Evolutionary conservation across 2,329 filamentous ascomycete genomes (phyloP), one percentile per base, ranked within the genome.

Genomic region (Pseudogymnoascus sp.): DNA sequence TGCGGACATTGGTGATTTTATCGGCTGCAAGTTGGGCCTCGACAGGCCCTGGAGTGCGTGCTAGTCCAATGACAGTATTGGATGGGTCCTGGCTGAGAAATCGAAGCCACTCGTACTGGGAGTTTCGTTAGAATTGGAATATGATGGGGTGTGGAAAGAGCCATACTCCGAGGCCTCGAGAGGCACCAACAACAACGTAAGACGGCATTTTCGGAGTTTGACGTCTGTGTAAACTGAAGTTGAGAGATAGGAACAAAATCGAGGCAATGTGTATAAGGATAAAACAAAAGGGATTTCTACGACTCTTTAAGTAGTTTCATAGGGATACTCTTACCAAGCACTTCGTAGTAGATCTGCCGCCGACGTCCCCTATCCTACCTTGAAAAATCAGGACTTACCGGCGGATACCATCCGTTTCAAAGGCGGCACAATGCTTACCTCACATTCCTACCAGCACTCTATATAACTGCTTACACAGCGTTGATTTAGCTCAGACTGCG

Each of bases 41-140:
- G 2, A 79, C 78, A 0, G 71, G 69, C 1, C 69, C 65, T 65
- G 80, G 81, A 70, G 82, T 69, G 18, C 81, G 79, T 18, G 79
- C 80, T 0, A 82, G 69, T 3, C 80, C 80, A 59, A 83, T 70
- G 55, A 83, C 75, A 0, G 70, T 71, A 66, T 81, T 81, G n/a
- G 67, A 61, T 2, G 76, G 69, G 64, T 81, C 71, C 18, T 69
- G 67, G 0, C 81, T 81, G 3, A 82, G 65, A 28, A 79, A 73
- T n/a, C 70, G 71, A 28, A 84, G 64, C 68, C 83, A 80, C 64
- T 77, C 81, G 60, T 76, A 82, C 81, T 83, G 38, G 5, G 49
- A 33, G 49, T 33, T 55, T 33, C 8, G 33, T 38, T 60, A 38
- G 18, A 60, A 60, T 25, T n/a, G 8, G 58, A 16, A 16, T 40